phyloP scores from a whole-genome alignment of 176 grass and related monocot species.

The Thinopyrum elongatum region DNA sequence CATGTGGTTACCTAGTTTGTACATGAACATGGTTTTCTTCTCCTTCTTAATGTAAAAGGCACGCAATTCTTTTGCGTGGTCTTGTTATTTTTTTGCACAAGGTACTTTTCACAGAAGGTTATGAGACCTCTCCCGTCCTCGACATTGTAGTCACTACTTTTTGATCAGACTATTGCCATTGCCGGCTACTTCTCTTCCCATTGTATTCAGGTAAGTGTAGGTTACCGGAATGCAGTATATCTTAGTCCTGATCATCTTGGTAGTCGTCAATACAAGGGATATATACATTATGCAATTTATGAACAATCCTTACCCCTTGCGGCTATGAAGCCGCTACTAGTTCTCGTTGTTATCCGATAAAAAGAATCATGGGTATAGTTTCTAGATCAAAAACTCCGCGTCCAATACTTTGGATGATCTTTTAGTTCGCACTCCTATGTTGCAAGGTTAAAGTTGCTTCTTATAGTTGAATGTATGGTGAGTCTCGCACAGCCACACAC shows the following conservation, averaged over 20 bases:
- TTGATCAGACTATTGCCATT: neutral
- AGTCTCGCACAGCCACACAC: no score
- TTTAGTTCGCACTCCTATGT: no score
- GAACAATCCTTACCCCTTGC: neutral
- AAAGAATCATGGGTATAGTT: neutral
- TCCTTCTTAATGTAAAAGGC: no score
- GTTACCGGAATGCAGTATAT: neutral
- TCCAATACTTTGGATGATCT: no score
- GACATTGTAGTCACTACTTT: neutral
- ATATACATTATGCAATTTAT: neutral
- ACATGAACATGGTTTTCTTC: no score
- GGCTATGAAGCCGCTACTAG: neutral
- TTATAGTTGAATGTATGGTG: no score
- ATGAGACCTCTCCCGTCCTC: neutral
- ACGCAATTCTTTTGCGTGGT: no score
- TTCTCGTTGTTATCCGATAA: neutral
- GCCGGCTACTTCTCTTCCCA: neutral
- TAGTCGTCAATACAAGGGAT: neutral
- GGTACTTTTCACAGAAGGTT: no score
- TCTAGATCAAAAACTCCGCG: no score
- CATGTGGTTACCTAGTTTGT: no score
- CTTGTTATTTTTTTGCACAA: no score
- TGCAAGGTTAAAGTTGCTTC: no score
- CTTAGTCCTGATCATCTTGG: neutral
- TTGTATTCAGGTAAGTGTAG: neutral